Base-by-base conservation (phyloP, 257 asterid species). In the Primulina tabacum region DNA sequence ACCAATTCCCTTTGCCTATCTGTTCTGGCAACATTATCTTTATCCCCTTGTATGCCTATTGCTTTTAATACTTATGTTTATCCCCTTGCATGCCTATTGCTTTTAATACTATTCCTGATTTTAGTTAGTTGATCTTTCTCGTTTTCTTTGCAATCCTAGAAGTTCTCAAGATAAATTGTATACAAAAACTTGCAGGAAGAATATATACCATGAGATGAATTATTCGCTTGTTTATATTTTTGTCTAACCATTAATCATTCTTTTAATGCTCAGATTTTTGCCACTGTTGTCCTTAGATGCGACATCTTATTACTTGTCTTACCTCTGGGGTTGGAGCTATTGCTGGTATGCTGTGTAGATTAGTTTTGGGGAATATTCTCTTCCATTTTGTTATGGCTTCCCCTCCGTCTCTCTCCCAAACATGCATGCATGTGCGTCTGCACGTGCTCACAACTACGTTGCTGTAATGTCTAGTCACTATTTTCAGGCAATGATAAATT, bases 201-300 rank as follows among this genome's bases (percentile, higher is more conserved):
- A 73, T 35, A 58, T 40, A 28, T 58, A 18, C 43, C 24, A 17
- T 58, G 9, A 64, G 57, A 63, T 62, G 75, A 58, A 59, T 18
- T 55, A 40, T 68, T 40, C 56, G n/a, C 2, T 21, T n/a, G 26
- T 43, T 62, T 71, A 65, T 35, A 65, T 71, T 74, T 21, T 62
- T 73, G 62, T 74, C 61, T 77, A 50, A 60, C 74, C 72, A 74
- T 77, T 75, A 62, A 60, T 69, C 70, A 76, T 32, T 73, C 77
- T 84, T 82, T 79, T 62, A 65, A 70, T 78, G 76, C 66, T 76
- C 92, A 94, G 97, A 82, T 89, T 77, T 85, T 84, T 77, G 96
- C 97, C 47, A 90, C 96, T 29, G 35, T 85, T 64, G 75, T 89
- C 79, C 88, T 94, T 87, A 88, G 97, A 89, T 94, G 99, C 53